Base-by-base conservation (phyloP, 176 grass and related monocot species). In the Carex cristatella region DNA sequence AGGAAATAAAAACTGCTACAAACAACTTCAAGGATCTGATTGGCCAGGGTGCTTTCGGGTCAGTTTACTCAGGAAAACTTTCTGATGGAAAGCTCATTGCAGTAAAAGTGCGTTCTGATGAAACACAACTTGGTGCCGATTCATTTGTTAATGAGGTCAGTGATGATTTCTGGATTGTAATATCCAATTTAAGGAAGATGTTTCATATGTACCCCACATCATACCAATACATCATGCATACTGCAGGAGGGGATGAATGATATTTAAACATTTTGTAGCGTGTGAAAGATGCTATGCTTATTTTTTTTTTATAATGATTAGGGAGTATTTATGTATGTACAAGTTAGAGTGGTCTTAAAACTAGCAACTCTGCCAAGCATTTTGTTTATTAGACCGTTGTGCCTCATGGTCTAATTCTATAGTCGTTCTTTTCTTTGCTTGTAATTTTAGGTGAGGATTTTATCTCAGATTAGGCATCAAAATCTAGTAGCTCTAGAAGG, bases 11-110 rank as follows among this genome's bases (percentile, higher is more conserved):
- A 75, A 27, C 61, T 83, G 65, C 79, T 31, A 88, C 86, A 67
- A 88, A 88, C 54, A 88, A 88, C 61, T 88, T 88, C 33, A 88
- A 78, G 35, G 86, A 88, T 83, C 70, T 88, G 27, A 79, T 88
- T n/a, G 70, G 86, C 16, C 69, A 65, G 33, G 86, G 86, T 71
- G 69, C 80, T 14, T 88, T 88, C 61, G 86, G 86, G 12, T 88
- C 86, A 16, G 80, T 88, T 59, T 88, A 83, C 80, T 76, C 79
- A 15, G 81, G 86, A 30, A 88, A 88, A 66, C 48, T 88, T 63
- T 75, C 60, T 51, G 80, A 76, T 44, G 81, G 86, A 55, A 88
- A 88, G 72, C 71, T 88, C 79, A 81, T 88, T 76, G 81, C 86
- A 27, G 86, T 84, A 11, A 88, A 88, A 88, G 86, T 88, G 27